These are phyloP conservation scores for Cinchona pubescens DNA, from an alignment of 257 asterid species.

Conservation along the genomic window DNA sequence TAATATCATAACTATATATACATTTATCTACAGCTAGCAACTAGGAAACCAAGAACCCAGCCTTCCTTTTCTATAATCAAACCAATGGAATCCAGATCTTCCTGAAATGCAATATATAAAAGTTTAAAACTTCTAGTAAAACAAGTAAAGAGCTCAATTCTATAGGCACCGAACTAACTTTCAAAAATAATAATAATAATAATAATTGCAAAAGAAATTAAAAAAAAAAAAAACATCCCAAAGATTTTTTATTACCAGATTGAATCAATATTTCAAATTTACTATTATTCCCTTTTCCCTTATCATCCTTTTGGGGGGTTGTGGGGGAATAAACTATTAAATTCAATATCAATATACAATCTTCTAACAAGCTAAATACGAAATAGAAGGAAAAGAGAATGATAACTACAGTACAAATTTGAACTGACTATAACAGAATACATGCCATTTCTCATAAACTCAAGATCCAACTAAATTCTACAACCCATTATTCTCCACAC, in stretches of 20 bases:
- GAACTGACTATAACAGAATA: neutral
- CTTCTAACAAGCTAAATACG: neutral
- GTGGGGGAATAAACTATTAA: no score
- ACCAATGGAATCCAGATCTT: constrained; percentile 21
- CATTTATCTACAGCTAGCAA: constrained; percentile 33
- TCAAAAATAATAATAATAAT: no score
- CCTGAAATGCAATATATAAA: constrained; percentile 5
- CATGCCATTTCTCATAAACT: neutral
- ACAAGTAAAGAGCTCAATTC: neutral
- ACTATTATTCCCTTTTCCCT: neutral
- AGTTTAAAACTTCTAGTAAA: neutral
- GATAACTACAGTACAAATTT: neutral
- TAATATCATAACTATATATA: constrained; percentile 62
- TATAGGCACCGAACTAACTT: neutral
- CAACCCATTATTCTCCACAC: neutral
- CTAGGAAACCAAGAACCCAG: constrained; percentile 9
- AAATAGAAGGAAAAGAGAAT: neutral
- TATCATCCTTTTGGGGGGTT: no score
- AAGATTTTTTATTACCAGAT: neutral
- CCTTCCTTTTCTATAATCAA: constrained; percentile 19
- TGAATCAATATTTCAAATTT: neutral
- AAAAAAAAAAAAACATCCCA: neutral
- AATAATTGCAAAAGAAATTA: no score
- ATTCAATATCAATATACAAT: neutral
- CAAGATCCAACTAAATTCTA: neutral